Evolutionary conservation across 78 protist genomes (phyloP).

Genomic region (Bodo saltans): DNA sequence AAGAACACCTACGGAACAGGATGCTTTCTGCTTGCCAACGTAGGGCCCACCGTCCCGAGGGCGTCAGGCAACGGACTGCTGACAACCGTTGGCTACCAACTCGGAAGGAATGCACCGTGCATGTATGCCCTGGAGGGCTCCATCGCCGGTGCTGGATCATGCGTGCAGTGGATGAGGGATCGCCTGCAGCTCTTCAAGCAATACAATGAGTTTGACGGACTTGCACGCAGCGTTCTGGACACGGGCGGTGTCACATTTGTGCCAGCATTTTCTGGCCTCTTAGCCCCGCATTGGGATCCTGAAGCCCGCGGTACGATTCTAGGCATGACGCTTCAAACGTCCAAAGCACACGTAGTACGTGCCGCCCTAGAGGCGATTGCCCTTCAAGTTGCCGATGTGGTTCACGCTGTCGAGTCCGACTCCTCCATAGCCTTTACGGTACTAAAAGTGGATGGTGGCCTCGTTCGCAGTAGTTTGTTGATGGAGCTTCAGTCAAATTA

Average conservation of each 20-base stretch:
- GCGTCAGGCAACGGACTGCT: constrained; percentile 79
- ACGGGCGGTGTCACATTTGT: constrained; percentile 74
- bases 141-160: constrained; percentile 83
- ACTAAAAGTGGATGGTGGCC: constrained; percentile 79
- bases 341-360: constrained; percentile 60
- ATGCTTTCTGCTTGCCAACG: constrained; percentile 87
- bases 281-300: constrained; percentile 79
- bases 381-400: constrained; percentile 65
- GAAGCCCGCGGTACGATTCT: constrained; percentile 66
- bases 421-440: constrained; percentile 10
- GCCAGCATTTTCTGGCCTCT: constrained; percentile 81
- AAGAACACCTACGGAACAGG: constrained; percentile 97
- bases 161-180: constrained; percentile 75
- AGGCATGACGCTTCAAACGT: constrained; percentile 76
- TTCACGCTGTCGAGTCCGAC: constrained; percentile 56
- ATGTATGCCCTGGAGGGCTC: constrained; percentile 65
- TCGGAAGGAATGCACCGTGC: constrained; percentile 46
- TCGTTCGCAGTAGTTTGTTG: constrained; percentile 52
- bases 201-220: constrained; percentile 47
- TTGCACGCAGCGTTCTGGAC: constrained; percentile 52
- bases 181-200: constrained; percentile 44
- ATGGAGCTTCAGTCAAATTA: constrained; percentile 73
- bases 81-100: constrained; percentile 86
- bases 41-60: constrained; percentile 64
- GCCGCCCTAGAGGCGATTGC: constrained; percentile 74